Evolutionary conservation across 768 basidiomycete genomes (phyloP).

Genomic region (Leucocoprinus birnbaumii): DNA sequence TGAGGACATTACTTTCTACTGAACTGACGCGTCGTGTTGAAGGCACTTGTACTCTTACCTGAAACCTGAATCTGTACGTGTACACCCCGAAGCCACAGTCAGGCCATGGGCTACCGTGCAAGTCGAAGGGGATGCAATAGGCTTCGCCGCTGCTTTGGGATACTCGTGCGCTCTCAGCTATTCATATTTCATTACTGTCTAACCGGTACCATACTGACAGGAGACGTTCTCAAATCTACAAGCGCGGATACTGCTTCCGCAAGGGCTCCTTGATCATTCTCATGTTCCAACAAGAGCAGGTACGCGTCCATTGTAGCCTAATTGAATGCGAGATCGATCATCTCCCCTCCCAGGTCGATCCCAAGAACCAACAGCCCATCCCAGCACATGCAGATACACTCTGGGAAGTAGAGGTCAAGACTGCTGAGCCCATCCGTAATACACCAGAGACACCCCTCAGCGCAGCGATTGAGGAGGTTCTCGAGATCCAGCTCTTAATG

Average conservation of each 20-base stretch:
- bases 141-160: conserved; percentile 78
- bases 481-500: conserved; percentile 82
- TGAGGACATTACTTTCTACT: background rate
- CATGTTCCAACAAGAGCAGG: conserved; percentile 87
- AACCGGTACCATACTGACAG: conserved; percentile 21
- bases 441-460: conserved; percentile 76
- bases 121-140: conserved; percentile 75
- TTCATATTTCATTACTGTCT: background rate
- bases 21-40: conserved; percentile 4
- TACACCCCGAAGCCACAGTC: conserved; percentile 84
- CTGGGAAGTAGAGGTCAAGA: conserved; percentile 89
- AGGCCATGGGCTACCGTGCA: conserved; percentile 81
- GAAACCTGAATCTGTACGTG: conserved; percentile 81
- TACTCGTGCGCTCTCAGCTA: conserved; percentile 50
- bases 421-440: conserved; percentile 73
- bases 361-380: conserved; percentile 70
- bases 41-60: conserved; percentile 81
- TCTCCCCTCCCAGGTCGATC: conserved; percentile 53
- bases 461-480: conserved; percentile 66
- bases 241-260: conserved; percentile 76
- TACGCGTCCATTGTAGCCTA: conserved; percentile 22
- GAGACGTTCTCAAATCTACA: conserved; percentile 75
- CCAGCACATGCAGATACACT: conserved; percentile 78
- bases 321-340: conserved; percentile 4
- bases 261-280: conserved; percentile 69